Evolutionary conservation across 345 rosid species (phyloP), one percentile per base, ranked within the genome.

Genomic region (Cardamine chenopodiifolia): DNA sequence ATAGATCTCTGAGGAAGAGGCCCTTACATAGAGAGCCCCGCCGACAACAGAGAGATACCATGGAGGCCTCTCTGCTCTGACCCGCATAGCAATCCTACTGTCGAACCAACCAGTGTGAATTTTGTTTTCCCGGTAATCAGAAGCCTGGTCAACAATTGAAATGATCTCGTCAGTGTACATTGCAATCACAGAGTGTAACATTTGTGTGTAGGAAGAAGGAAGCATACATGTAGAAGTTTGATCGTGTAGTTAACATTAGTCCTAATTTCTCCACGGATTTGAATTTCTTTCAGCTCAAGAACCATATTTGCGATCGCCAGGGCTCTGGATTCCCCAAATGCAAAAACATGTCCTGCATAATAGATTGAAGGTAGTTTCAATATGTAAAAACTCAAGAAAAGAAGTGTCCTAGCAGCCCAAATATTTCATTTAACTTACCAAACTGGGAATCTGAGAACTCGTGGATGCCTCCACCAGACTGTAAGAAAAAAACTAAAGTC

Each of bases 391-490:
- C 40, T 71, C 68, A 65, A 71, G 57, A 63, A 64, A 62, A 35
- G 8, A 62, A 17, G 45, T 54, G 20, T 26, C 47, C 18, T 8
- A 77, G 58, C 56, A 68, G 52, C 71, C 12, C 13, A 47, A 25
- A 64, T 49, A 4, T 32, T 29, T 60, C 29, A 61, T 39, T 15
- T 45, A 59, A 62, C 92, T 81, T 82, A 96, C 99, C 99, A 83
- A 96, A 96, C 85, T 96, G 99, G 57, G 99, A 96, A 87, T 96
- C 99, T 56, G 99, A 96, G 82, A 96, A 92, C 84, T 96, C 98
- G 66, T 92, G 99, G 85, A 96, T 96, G 82, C 99, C 99, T 81
- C 99, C 99, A 74, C 99, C 99, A 62, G 99, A 92, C 99, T 96
- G 91, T 82, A 81, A 66, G 75, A 65, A 76, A 77, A 78, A 32